phyloP scores from a whole-genome alignment of 139 green algal species.

The Volvox africanus region DNA sequence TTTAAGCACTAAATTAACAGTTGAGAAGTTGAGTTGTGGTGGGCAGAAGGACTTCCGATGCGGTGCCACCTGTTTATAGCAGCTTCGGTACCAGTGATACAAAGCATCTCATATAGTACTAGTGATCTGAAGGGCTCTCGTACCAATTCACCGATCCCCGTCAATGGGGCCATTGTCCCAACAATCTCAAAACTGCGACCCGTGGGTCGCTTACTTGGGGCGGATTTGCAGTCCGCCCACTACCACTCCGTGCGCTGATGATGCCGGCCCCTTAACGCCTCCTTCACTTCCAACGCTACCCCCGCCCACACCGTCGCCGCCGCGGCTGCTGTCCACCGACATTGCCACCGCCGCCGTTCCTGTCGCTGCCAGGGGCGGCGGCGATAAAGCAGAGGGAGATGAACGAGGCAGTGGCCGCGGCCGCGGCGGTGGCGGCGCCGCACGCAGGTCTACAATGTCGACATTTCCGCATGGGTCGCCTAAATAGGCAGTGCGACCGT shows the following conservation, averaged over 20 bases:
- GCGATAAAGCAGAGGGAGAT: neutral
- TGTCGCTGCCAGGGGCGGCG: neutral
- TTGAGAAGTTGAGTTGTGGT: no score
- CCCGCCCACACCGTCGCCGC: neutral
- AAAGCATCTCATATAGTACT: no score
- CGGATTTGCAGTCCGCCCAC: neutral
- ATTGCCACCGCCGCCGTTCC: neutral
- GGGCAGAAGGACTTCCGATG: no score
- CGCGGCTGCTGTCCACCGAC: conserved; percentile 13
- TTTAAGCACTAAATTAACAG: no score
- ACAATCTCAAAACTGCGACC: no score
- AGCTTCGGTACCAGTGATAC: no score
- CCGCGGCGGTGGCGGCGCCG: neutral
- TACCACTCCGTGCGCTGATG: neutral
- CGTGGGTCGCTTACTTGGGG: neutral
- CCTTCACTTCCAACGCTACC: neutral
- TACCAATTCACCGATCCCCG: no score
- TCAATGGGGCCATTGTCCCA: neutral
- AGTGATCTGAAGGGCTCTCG: no score
- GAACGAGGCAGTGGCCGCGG: neutral
- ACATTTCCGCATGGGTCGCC: conserved; percentile 57
- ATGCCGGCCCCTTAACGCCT: neutral
- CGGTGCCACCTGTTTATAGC: no score
- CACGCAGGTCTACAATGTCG: conserved; percentile 47
- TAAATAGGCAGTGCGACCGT: conserved; percentile 54